phyloP scores from a whole-genome alignment of 2,329 filamentous ascomycete genomes.

The Byssoonygena ceratinophila region DNA sequence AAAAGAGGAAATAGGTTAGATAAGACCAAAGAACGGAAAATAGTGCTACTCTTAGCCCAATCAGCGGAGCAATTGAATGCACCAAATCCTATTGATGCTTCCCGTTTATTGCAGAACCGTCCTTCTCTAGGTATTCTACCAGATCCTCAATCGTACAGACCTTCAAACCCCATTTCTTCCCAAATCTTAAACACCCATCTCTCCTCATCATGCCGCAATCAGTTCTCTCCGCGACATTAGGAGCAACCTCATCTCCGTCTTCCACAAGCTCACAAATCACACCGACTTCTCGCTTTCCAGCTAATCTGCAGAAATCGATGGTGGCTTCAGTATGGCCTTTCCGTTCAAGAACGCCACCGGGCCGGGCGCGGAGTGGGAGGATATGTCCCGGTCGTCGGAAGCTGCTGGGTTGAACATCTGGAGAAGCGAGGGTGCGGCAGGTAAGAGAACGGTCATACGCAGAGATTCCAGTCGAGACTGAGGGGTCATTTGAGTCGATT shows the following conservation, averaged over 20 bases:
- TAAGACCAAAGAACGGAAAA: too few species aligned
- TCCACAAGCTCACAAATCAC: slow-evolving; percentile 90
- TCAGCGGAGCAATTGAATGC: too few species aligned
- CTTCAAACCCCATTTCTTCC: slow-evolving; percentile 75
- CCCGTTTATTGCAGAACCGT: slow-evolving; percentile 42
- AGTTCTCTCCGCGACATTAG: slow-evolving; percentile 11
- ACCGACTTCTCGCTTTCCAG: slow-evolving; percentile 63
- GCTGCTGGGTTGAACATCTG: slow-evolving; percentile 44
- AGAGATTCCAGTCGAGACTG: slow-evolving; percentile 78
- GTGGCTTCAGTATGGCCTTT: slow-evolving; percentile 88
- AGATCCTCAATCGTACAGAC: slow-evolving; percentile 93
- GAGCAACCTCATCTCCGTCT: slow-evolving; percentile 59
- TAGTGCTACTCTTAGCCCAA: neutral
- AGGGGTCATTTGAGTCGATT: slow-evolving; percentile 64
- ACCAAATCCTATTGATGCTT: slow-evolving; percentile 19
- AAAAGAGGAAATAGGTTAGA: too few species aligned
- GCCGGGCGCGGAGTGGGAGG: slow-evolving; percentile 66
- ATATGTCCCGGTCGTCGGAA: slow-evolving; percentile 84
- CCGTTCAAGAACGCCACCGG: slow-evolving; percentile 70
- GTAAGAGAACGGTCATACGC: slow-evolving; percentile 78
- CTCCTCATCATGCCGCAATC: slow-evolving; percentile 78
- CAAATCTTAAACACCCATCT: slow-evolving; percentile 80
- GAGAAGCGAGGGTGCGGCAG: slow-evolving; percentile 65
- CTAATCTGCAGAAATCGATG: slow-evolving; percentile 76
- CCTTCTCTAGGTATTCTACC: slow-evolving; percentile 66